Evolutionary conservation across 2,329 filamentous ascomycete species (phyloP), one percentile per base, ranked within the genome.

Genomic region (Polychaeton citri): DNA sequence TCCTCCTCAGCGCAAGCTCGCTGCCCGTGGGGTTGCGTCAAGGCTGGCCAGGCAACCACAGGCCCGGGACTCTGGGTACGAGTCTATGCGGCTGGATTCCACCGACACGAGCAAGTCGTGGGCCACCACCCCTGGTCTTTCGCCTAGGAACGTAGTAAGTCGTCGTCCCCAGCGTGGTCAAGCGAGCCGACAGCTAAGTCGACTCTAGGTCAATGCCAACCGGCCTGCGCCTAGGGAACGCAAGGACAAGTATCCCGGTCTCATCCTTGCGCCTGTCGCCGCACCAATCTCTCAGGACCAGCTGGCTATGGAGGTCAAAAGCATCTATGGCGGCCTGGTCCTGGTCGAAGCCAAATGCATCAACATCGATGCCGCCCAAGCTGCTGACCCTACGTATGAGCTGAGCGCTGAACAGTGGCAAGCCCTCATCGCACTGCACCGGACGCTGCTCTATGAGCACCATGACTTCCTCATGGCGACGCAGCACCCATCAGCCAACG

Each of bases 261-360:
- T 51, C 18, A 40, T 51, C 5, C 38, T 46, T 5, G 46, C 51
- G 33, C 49, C 50, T 2, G 41, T 47, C 15, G 44, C 44, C 13
- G 49, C 47, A 6, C 46, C 50, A 4, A 86, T 90, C 6, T 79
- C 77, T 0, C 78, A 84, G 41, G 79, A 86, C 1, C 81, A 93
- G 46, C 66, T 94, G 0, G 74, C 84, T 0, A 75, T 76, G 1
- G 85, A 94, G 48, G 81, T 92, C 0, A 85, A 85, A 39, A 77
- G 77, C 0, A 90, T 90, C 3, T 93, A 94, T 48, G 76, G 79
- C 0, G 85, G 82, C 0, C 60, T 95, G 0, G 78, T 85, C 0
- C 83, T 90, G 75, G 82, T 94, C 0, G 88, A 96, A 52, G 75
- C 73, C 17, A 85, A 90, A 47, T 88, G 85, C 47, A 87, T 92